Conservation (phyloP, 2,329 filamentous ascomycete genomes). For the Cladosporium sphaerospermum region DNA sequence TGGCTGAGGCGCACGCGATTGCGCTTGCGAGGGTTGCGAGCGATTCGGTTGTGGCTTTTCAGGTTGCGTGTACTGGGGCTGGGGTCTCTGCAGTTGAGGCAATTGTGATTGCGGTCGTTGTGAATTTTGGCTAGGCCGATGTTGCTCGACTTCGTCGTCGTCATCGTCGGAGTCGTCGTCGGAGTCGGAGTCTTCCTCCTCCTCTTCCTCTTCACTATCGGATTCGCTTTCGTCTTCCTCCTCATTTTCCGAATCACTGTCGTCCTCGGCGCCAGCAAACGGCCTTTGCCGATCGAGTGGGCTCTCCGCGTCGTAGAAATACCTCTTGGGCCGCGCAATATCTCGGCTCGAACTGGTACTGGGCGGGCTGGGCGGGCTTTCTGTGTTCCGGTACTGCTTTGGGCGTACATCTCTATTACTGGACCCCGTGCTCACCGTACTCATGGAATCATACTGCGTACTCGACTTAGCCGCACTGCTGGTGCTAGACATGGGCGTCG, state of each 20-base stretch:
- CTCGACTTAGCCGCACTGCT: background rate
- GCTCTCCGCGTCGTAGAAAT: conserved; percentile 2
- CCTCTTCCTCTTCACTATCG: too few relatives aligned
- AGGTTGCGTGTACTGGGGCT: too few relatives aligned
- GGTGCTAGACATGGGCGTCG: background rate
- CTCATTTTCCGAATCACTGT: background rate
- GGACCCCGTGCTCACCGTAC: conserved; percentile 1
- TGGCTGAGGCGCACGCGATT: too few relatives aligned
- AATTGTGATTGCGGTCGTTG: too few relatives aligned
- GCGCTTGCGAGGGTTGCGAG: too few relatives aligned
- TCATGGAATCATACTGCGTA: background rate
- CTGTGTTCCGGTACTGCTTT: conserved; percentile 6
- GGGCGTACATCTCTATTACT: conserved; percentile 4
- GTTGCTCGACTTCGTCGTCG: too few relatives aligned
- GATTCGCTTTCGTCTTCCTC: background rate
- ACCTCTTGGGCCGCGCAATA: background rate
- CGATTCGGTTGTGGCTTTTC: too few relatives aligned
- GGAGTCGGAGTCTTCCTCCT: too few relatives aligned
- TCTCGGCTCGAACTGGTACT: conserved; percentile 9
- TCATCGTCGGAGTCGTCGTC: too few relatives aligned
- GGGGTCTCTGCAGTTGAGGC: too few relatives aligned
- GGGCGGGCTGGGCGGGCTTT: conserved; percentile 5
- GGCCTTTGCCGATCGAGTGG: background rate
- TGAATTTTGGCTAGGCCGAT: too few relatives aligned
- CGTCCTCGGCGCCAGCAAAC: background rate